phyloP scores from a whole-genome alignment of 345 rosid species.

The Salix udensis region DNA sequence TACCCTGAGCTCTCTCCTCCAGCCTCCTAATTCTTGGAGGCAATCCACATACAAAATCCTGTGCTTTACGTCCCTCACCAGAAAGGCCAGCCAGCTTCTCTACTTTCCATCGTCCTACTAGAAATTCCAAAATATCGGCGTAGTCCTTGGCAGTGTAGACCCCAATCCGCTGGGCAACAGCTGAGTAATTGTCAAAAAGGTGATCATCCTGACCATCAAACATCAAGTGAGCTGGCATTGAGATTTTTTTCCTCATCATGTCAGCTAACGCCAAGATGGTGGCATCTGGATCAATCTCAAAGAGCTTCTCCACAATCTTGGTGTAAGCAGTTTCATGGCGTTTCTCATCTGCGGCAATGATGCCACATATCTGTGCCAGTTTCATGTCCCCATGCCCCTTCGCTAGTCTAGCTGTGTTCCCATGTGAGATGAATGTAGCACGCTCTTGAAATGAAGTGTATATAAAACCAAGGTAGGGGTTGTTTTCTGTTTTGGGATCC shows the following conservation, averaged over 20 bases:
- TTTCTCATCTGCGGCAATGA: slow-evolving; percentile 36
- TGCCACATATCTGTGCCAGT: slow-evolving; percentile 39
- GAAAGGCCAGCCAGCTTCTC: slow-evolving; percentile 28
- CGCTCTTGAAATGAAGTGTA: slow-evolving; percentile 45
- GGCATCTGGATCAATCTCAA: slow-evolving; percentile 39
- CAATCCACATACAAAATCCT: slow-evolving; percentile 35
- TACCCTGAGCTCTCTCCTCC: slow-evolving; percentile 34
- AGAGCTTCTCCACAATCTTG: slow-evolving; percentile 33
- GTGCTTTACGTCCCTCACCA: slow-evolving; percentile 23
- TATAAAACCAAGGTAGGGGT: slow-evolving; percentile 34
- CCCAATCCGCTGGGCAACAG: slow-evolving; percentile 29
- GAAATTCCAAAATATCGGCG: slow-evolving; percentile 31
- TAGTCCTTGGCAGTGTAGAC: slow-evolving; percentile 33
- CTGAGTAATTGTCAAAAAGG: slow-evolving; percentile 30
- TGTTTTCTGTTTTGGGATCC: slow-evolving; percentile 26
- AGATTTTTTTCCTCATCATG: slow-evolving; percentile 38
- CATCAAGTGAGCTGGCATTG: slow-evolving; percentile 36
- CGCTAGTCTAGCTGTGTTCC: slow-evolving; percentile 34
- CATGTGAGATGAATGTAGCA: slow-evolving; percentile 44
- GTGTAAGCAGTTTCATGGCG: slow-evolving; percentile 38
- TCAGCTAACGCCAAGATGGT: slow-evolving; percentile 30
- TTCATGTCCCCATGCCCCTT: slow-evolving; percentile 34
- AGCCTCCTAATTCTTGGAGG: slow-evolving; percentile 24
- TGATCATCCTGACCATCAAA: slow-evolving; percentile 34
- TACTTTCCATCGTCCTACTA: slow-evolving; percentile 31